These are phyloP conservation scores for Sordariomycetes sp. DNA, from an alignment of 2,329 filamentous ascomycete species.

Conservation along the genomic window DNA sequence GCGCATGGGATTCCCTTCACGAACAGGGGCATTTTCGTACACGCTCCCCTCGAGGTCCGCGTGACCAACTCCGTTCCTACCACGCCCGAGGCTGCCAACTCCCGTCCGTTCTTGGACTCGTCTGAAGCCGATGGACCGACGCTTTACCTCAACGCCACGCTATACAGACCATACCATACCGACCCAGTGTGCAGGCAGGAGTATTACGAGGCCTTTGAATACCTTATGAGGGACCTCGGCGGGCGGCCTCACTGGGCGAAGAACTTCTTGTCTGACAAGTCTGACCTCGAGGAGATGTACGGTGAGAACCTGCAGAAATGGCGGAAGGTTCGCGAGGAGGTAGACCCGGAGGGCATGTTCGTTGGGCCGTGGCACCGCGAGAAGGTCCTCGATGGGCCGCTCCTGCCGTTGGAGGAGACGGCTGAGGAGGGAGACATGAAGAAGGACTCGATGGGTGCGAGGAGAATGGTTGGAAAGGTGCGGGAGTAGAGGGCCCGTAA, in stretches of 20 bases:
- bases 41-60: conserved; percentile 86
- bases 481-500: neutral
- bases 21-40: conserved; percentile 68
- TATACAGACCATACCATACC: conserved; percentile 68
- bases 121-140: conserved; percentile 56
- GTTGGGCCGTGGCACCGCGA: conserved; percentile 80
- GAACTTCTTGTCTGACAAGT: conserved; percentile 57
- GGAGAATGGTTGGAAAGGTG: conserved; percentile 1
- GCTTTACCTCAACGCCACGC: conserved; percentile 78
- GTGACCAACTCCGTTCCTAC: conserved; percentile 53
- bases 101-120: conserved; percentile 50
- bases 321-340: conserved; percentile 52
- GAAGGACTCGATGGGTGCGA: conserved; percentile 1
- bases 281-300: conserved; percentile 56
- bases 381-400: conserved; percentile 35
- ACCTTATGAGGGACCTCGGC: conserved; percentile 74
- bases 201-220: conserved; percentile 86
- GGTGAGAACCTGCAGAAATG: conserved; percentile 53
- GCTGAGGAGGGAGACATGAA: conserved; percentile 4
- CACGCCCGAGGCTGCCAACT: conserved; percentile 10
- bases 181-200: conserved; percentile 64
- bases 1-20: conserved; percentile 64
- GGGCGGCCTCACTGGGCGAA: conserved; percentile 87
- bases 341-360: conserved; percentile 77
- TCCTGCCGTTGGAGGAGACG: conserved; percentile 14